phyloP scores from a whole-genome alignment of 177 flowering plant species.

The Telopea speciosissima region DNA sequence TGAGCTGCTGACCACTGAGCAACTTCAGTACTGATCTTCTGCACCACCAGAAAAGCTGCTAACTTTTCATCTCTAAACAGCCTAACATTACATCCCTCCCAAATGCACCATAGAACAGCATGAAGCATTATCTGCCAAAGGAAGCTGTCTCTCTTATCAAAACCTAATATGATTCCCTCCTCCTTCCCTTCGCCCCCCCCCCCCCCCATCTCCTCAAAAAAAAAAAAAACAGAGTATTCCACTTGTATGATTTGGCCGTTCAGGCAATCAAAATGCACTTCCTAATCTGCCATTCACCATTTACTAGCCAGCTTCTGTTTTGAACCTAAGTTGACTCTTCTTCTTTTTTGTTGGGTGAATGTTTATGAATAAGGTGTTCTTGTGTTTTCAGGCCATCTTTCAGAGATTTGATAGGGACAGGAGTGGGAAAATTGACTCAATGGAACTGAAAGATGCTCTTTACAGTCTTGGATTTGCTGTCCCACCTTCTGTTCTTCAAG shows the following conservation, averaged over 20 bases:
- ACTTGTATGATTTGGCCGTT: not conserved
- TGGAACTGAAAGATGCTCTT: constrained; percentile 48
- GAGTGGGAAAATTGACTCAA: constrained; percentile 68
- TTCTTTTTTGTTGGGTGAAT: not conserved
- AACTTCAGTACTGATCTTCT: too few relatives aligned
- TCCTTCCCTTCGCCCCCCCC: too few relatives aligned
- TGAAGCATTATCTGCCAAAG: too few relatives aligned
- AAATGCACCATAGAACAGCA: too few relatives aligned
- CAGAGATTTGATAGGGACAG: constrained; percentile 73
- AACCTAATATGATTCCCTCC: too few relatives aligned
- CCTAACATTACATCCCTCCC: too few relatives aligned
- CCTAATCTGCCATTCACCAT: not conserved
- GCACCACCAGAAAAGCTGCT: too few relatives aligned
- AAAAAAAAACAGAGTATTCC: too few relatives aligned
- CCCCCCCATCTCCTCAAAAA: too few relatives aligned
- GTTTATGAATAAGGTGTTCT: not conserved
- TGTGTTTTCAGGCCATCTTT: constrained; percentile 45
- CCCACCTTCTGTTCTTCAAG: constrained; percentile 52
- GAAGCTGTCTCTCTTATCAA: too few relatives aligned
- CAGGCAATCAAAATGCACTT: not conserved
- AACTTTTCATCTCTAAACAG: too few relatives aligned
- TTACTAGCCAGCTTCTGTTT: not conserved
- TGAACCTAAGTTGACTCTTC: not conserved
- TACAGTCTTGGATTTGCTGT: constrained; percentile 45
- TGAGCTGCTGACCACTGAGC: too few relatives aligned